These are phyloP conservation scores for Stagonosporopsis chrysanthemi DNA, from an alignment of 2,329 filamentous ascomycete species.

Conservation along the genomic window DNA sequence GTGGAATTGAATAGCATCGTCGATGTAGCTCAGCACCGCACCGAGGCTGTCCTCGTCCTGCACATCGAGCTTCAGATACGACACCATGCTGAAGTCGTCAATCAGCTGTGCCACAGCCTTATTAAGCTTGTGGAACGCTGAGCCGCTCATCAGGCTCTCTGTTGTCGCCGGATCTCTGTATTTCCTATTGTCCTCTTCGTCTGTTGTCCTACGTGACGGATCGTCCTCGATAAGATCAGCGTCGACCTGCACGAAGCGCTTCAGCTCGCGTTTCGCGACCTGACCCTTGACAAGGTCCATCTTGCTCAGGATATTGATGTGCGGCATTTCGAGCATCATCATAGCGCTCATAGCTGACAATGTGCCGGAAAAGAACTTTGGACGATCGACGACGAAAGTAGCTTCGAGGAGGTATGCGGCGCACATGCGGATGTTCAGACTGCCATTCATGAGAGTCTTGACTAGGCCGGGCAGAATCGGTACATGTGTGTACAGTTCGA, in stretches of 20 bases:
- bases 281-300: slow-evolving; percentile 96
- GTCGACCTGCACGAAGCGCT: slow-evolving; percentile 89
- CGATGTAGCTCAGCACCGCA: slow-evolving; percentile 86
- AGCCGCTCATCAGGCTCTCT: slow-evolving; percentile 78
- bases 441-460: slow-evolving; percentile 80
- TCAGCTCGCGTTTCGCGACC: slow-evolving; percentile 84
- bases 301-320: slow-evolving; percentile 95
- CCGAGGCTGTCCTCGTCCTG: slow-evolving; percentile 92
- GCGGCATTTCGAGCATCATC: slow-evolving; percentile 97
- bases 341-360: slow-evolving; percentile 98
- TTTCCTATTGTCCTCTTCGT: slow-evolving; percentile 60
- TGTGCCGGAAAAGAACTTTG: slow-evolving; percentile 97
- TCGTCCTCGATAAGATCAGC: slow-evolving; percentile 82
- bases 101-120: slow-evolving; percentile 88
- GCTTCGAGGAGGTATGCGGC: slow-evolving; percentile 94
- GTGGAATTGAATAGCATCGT: slow-evolving; percentile 91
- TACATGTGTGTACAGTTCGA: slow-evolving; percentile 97
- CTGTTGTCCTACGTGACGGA: slow-evolving; percentile 57
- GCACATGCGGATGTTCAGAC: slow-evolving; percentile 88
- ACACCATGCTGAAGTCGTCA: slow-evolving; percentile 98
- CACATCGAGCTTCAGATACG: slow-evolving; percentile 87
- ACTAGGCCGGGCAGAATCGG: slow-evolving; percentile 87
- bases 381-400: slow-evolving; percentile 92
- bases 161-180: slow-evolving; percentile 68
- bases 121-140: slow-evolving; percentile 83